Evolutionary conservation across 2,329 filamentous ascomycete genomes (phyloP), one percentile per base, ranked within the genome.

Genomic region (Pezicula radicicola): DNA sequence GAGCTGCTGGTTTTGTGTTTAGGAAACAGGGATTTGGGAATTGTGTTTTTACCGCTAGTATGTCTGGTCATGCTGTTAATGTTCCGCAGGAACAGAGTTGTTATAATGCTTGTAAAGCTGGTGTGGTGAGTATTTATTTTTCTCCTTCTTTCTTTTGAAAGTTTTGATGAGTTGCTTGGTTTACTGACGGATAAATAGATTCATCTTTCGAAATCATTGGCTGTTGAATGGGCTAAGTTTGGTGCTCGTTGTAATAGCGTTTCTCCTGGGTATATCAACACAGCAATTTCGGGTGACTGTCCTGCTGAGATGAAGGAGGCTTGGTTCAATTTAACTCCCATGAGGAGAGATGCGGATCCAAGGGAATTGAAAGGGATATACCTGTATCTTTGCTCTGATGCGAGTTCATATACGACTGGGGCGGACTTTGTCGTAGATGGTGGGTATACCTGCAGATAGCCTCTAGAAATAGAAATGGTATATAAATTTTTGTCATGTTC

Each of bases 261-360:
- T 70, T 89, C 84, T 4, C 88, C 88, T 16, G 88, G 88, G n/a
- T 91, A 91, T 75, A 91, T 91, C 81, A 86, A 91, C 74, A 92
- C 88, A 4, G 85, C 84, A 4, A 78, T 89, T 58, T 90, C 89
- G 78, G 83, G 84, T 51, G 85, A 88, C 5, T 85, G 86, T 28
- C 84, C 84, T 30, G 81, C 89, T 18, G 86, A 90, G 57, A 85
- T 85, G 48, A 89, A 89, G 82, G 85, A 85, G 72, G 87, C 88
- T 68, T 90, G 87, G 87, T 80, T 80, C 61, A 79, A 79, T 43
- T 68, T 87, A 59, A 90, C 87, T 7, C 87, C 87, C 13, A 84
- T 88, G 78, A 79, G 80, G 68, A 80, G 87, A 48, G 77, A 90
- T 13, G 87, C 87, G 44, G 76, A 75, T 46, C 84, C 87, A 39